Evolutionary conservation across 2,329 filamentous ascomycete genomes (phyloP).

Genomic region (Neoarthrinium moseri): DNA sequence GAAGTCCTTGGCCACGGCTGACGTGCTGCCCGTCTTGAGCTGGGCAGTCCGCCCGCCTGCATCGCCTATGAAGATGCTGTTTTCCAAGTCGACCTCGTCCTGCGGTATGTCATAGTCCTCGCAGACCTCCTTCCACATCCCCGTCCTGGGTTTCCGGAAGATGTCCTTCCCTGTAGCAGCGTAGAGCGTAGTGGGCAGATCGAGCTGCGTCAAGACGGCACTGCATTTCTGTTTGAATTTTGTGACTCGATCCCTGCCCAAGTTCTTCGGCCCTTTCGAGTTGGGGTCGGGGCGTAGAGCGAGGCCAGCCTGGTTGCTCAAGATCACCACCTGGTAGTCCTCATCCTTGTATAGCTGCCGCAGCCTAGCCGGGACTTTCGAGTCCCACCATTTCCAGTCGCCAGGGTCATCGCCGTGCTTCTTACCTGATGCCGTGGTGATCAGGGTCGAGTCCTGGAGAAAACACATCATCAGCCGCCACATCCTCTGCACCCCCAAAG

Average conservation of each 20-base stretch:
- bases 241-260: constrained; percentile 59
- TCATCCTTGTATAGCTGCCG: constrained; percentile 65
- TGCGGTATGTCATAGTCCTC: constrained; percentile 59
- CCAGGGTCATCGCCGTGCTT: constrained; percentile 66
- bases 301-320: constrained; percentile 89
- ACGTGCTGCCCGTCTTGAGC: constrained; percentile 38
- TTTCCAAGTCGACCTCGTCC: constrained; percentile 62
- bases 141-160: constrained; percentile 81
- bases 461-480: not conserved
- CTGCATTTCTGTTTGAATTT: constrained; percentile 83
- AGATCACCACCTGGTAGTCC: constrained; percentile 72
- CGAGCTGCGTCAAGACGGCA: constrained; percentile 67
- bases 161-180: constrained; percentile 81
- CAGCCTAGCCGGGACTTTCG: constrained; percentile 65
- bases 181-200: constrained; percentile 77
- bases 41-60: constrained; percentile 62
- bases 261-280: constrained; percentile 57
- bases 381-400: constrained; percentile 96
- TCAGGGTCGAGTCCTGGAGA: constrained; percentile 78
- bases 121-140: constrained; percentile 76
- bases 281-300: constrained; percentile 74
- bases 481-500: not conserved
- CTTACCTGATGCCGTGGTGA: constrained; percentile 77
- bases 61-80: constrained; percentile 87
- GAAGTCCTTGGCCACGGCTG: constrained; percentile 54